Evolutionary conservation across 2,329 filamentous ascomycete genomes (phyloP), one percentile per base, ranked within the genome.

Genomic region (Biscogniauxia mediterranea): DNA sequence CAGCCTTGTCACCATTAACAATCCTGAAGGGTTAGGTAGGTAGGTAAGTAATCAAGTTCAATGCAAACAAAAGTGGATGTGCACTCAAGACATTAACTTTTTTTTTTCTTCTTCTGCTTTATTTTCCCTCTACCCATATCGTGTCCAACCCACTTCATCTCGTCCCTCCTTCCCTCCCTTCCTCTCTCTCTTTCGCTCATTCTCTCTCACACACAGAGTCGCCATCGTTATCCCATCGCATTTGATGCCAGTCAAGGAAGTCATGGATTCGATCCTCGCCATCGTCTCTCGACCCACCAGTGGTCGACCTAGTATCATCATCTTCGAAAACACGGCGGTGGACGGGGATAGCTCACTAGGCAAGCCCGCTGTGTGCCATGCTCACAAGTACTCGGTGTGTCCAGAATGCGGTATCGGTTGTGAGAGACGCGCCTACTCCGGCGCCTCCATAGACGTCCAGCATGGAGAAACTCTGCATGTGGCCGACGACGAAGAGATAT

Each of bases 361-460:
- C 38, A 46, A 46, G 11, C 5, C 38, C 11, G 6, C 6, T n/a
- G 38, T 46, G 17, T 56, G 55, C 55, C 13, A 49, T 11, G 3
- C n/a, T 5, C 55, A 56, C 42, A 23, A 56, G 21, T 7, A 38
- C 11, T 6, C n/a, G 6, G 26, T 51, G 20, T 56, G 55, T 19
- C 55, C 55, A 8, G 38, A 56, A 17, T 56, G 55, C 21, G 38
- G 21, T 7, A 5, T 56, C n/a, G 42, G 55, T 19, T 56, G 55
- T 15, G 25, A 54, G 15, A 32, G n/a, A 32, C 17, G 15, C 6
- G 26, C 11, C 52, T 17, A 21, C 19, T 2, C 50, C 3, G 19
- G 50, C 8, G 19, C 17, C 15, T 20, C 50, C 19, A 4, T 25
- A 25, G 21, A 25, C 3, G 3, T 52, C 15, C 9, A 51, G 17